These are phyloP conservation scores for Pleurotus djamor DNA, from an alignment of 768 basidiomycete genomes.

Conservation along the genomic window DNA sequence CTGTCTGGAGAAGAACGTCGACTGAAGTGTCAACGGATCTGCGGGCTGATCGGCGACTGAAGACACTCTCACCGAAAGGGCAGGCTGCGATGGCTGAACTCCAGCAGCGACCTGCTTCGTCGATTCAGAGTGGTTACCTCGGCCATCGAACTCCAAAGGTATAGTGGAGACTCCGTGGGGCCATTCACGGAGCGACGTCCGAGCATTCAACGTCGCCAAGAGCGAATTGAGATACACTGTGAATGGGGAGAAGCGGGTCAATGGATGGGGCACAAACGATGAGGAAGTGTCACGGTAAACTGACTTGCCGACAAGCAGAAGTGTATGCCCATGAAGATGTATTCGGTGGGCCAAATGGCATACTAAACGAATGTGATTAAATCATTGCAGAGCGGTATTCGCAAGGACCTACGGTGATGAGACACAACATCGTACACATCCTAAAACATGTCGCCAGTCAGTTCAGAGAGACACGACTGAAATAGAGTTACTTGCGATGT, in stretches of 20 bases:
- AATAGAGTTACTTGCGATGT: neutral
- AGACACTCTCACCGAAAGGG: neutral
- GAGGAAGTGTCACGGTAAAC: constrained; percentile 9
- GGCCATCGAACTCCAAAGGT: neutral
- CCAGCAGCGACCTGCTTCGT: neutral
- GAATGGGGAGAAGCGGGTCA: neutral
- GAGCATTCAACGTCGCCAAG: constrained; percentile 22
- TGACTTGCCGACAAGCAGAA: constrained; percentile 43
- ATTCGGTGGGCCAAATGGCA: constrained; percentile 39
- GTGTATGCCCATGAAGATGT: constrained; percentile 44
- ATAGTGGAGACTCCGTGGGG: constrained; percentile 1
- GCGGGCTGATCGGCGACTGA: neutral
- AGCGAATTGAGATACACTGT: constrained; percentile 39
- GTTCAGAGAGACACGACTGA: constrained; percentile 8
- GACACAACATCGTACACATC: constrained; percentile 15
- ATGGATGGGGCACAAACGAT: neutral
- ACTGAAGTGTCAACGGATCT: neutral
- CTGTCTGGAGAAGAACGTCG: neutral
- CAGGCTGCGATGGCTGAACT: neutral
- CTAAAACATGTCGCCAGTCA: neutral
- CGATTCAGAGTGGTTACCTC: neutral
- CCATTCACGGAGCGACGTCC: constrained; percentile 7
- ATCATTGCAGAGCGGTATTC: constrained; percentile 3
- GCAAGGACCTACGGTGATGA: constrained; percentile 25
- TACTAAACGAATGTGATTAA: constrained; percentile 31